These are phyloP conservation scores for Avena eriantha DNA, from an alignment of 176 grass and related monocot species.

Conservation along the genomic window DNA sequence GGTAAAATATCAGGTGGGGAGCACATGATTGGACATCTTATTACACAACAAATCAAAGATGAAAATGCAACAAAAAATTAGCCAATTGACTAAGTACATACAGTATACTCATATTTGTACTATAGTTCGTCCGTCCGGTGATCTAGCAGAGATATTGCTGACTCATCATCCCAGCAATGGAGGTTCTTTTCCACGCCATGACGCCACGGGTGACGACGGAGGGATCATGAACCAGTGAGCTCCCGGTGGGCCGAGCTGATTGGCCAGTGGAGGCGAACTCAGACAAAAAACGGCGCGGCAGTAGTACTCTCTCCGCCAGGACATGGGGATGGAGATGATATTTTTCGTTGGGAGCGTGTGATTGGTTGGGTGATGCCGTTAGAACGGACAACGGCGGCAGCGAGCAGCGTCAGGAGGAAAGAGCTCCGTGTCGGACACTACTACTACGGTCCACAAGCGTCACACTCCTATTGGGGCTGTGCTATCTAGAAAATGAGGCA, in stretches of 20 bases:
- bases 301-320: not conserved
- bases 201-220: constrained; percentile 47
- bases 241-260: not conserved
- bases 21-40: not conserved
- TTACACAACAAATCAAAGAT: not conserved
- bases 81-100: not conserved
- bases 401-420: not conserved
- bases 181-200: not conserved
- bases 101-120: no score
- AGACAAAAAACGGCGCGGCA: not conserved
- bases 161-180: not conserved
- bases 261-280: not conserved
- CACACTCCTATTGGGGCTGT: not conserved
- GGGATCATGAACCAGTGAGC: constrained; percentile 15
- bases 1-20: not conserved
- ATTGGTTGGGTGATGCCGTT: not conserved
- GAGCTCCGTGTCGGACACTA: constrained; percentile 41
- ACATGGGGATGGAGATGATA: constrained; percentile 10
- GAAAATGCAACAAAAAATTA: not conserved
- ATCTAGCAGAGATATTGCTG: not conserved
- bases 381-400: not conserved
- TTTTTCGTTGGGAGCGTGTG: constrained; percentile 12
- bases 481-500: not conserved
- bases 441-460: not conserved
- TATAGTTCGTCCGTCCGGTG: not conserved